phyloP scores from a whole-genome alignment of 257 asterid species.

The Fraxinus quadrangulata region DNA sequence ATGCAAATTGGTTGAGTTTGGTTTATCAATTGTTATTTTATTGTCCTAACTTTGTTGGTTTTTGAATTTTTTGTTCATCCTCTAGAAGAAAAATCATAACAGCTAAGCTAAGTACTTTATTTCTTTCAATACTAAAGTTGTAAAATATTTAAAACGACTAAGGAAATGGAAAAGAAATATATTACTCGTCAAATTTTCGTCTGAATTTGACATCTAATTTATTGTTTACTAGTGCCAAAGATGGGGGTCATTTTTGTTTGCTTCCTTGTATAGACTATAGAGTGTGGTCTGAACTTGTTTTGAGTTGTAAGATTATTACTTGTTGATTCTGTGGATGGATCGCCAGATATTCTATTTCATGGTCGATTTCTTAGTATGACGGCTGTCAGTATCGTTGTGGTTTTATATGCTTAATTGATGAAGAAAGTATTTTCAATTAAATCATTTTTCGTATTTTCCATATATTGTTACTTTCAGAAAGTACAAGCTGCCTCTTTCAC shows the following conservation, averaged over 20 bases:
- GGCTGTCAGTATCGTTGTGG: not conserved
- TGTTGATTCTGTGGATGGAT: not conserved
- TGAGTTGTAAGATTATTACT: not conserved
- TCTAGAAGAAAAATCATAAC: not conserved
- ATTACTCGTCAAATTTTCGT: not conserved
- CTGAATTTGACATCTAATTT: not conserved
- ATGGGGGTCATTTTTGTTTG: not conserved
- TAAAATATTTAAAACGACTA: not conserved
- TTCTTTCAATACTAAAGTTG: not conserved
- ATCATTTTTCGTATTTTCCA: conserved; percentile 1
- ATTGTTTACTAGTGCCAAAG: not conserved
- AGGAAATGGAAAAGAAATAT: not conserved
- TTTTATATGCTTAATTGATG: not conserved
- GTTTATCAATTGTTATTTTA: not conserved
- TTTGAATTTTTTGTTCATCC: not conserved
- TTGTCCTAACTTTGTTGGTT: not conserved
- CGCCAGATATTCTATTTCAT: not conserved
- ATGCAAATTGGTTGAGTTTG: not conserved
- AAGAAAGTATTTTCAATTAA: not conserved
- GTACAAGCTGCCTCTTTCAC: conserved; percentile 88
- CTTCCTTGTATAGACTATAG: not conserved
- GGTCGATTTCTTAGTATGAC: not conserved
- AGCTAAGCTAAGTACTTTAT: not conserved
- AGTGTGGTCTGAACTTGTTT: not conserved
- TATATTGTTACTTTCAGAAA: conserved; percentile 54